Conservation (phyloP, 192 early-diverging fungal species). For the Coemansia biformis region DNA sequence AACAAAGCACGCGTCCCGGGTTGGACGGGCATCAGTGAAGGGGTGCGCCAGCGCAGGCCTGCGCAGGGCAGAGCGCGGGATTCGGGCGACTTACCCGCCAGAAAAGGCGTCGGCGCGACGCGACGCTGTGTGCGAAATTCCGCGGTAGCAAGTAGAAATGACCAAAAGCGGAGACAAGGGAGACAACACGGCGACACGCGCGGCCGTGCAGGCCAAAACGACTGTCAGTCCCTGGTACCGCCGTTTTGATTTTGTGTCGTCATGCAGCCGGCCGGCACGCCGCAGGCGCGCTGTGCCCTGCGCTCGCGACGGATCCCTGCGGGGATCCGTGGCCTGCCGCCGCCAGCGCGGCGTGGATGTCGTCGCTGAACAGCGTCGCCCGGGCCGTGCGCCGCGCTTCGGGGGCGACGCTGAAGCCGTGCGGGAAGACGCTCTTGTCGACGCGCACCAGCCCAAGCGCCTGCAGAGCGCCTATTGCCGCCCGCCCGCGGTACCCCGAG, state of each 20-base stretch:
- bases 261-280: too few species aligned
- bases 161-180: not conserved
- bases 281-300: too few species aligned
- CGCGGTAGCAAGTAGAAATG: not conserved
- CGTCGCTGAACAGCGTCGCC: conserved; percentile 17
- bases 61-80: not conserved
- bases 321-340: not conserved
- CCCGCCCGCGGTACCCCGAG: not conserved
- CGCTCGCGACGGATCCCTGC: too few species aligned
- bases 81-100: not conserved
- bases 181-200: not conserved
- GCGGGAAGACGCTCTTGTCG: conserved; percentile 8
- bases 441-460: conserved; percentile 14
- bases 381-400: not conserved
- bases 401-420: conserved; percentile 1
- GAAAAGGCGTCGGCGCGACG: too few species aligned
- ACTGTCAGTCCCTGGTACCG: too few species aligned
- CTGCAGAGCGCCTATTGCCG: not conserved
- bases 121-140: too few species aligned
- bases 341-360: conserved; percentile 2
- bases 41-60: not conserved
- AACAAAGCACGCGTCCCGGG: too few species aligned
- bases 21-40: too few species aligned
- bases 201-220: too few species aligned
- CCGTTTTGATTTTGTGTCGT: too few species aligned